Conservation (phyloP, 1,139 yeast species). For the Dujonia santamariae region DNA sequence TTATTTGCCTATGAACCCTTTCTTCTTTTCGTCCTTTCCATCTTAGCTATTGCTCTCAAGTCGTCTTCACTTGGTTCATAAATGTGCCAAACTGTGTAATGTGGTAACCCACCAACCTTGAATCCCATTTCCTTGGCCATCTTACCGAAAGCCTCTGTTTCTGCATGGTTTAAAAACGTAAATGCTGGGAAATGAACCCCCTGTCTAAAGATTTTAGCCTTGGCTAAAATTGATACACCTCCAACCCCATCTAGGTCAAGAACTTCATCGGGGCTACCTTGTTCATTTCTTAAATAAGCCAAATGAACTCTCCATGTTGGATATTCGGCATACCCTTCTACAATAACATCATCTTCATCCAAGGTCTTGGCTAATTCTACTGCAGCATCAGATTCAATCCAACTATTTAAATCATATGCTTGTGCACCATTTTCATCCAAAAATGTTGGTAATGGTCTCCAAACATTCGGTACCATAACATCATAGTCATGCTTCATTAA, state of each 20-base stretch:
- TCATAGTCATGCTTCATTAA: conserved; percentile 73
- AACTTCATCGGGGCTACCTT: conserved; percentile 63
- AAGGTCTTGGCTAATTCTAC: conserved; percentile 61
- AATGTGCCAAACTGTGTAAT: conserved; percentile 85
- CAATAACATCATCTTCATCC: conserved; percentile 82
- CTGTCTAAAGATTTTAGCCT: conserved; percentile 74
- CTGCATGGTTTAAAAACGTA: conserved; percentile 86
- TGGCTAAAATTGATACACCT: conserved; percentile 82
- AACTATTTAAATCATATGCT: conserved; percentile 83
- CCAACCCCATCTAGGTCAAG: conserved; percentile 86
- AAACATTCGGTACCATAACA: conserved; percentile 84
- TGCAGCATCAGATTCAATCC: conserved; percentile 80
- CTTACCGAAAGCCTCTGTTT: conserved; percentile 89
- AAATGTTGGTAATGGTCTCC: conserved; percentile 82
- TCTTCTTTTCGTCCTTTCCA: conserved; percentile 68
- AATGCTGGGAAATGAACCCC: conserved; percentile 90
- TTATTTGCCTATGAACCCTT: conserved; percentile 16
- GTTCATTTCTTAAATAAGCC: conserved; percentile 65
- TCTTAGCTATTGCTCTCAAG: conserved; percentile 64
- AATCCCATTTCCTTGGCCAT: conserved; percentile 81
- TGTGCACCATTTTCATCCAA: conserved; percentile 77
- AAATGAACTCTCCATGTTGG: conserved; percentile 87
- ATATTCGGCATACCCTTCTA: conserved; percentile 87
- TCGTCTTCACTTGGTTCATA: conserved; percentile 93
- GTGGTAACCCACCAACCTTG: conserved; percentile 82